Conservation (phyloP, 163 green algal species). For the Scenedesmus sp. region DNA sequence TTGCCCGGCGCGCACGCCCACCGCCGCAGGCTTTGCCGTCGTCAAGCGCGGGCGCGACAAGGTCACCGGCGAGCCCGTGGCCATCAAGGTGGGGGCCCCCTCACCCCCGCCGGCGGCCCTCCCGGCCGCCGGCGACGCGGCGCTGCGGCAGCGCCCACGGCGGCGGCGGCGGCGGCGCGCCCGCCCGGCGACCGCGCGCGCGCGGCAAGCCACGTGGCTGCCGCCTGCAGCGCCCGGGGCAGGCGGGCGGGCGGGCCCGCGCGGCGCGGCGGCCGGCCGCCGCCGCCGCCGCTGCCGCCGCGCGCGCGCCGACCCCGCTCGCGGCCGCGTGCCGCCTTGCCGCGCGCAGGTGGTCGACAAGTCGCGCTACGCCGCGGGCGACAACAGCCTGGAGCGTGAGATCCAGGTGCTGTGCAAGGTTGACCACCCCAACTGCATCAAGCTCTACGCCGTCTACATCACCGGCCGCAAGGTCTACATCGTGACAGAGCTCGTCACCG, state of each 20-base stretch:
- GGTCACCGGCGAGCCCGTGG: constrained; percentile 67
- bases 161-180: too few species aligned
- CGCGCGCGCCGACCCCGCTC: too few species aligned
- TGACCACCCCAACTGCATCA: constrained; percentile 83
- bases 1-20: background rate
- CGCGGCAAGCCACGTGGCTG: too few species aligned
- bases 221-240: too few species aligned
- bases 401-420: constrained; percentile 85
- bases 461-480: constrained; percentile 82
- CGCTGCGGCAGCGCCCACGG: too few species aligned
- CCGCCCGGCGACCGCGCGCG: too few species aligned
- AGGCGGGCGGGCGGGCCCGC: too few species aligned
- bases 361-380: constrained; percentile 73
- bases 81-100: constrained; percentile 85
- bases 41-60: constrained; percentile 81
- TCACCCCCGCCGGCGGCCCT: too few species aligned
- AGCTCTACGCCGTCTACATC: constrained; percentile 80
- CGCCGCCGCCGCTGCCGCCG: too few species aligned
- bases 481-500: constrained; percentile 81
- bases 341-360: constrained; percentile 87
- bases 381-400: constrained; percentile 82
- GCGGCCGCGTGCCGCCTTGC: too few species aligned
- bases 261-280: too few species aligned
- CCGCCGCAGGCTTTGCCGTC: constrained; percentile 74
- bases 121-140: too few species aligned